Evolutionary conservation across 768 basidiomycete genomes (phyloP), one percentile per base, ranked within the genome.

Genomic region (Infundibulicybe gibba): DNA sequence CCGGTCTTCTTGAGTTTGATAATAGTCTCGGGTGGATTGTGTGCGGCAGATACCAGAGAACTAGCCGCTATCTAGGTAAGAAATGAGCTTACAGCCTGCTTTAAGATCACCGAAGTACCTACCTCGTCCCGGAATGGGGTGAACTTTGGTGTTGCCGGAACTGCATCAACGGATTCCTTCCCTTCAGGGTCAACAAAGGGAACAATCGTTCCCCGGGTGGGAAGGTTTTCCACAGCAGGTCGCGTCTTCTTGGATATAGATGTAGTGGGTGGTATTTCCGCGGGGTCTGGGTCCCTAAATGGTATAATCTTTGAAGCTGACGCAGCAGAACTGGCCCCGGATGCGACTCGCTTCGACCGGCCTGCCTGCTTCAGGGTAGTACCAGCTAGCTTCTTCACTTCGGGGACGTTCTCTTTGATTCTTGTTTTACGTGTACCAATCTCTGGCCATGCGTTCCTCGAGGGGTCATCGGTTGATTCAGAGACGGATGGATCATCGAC

Each of bases 111-210:
- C 33, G 54, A 25, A 44, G 44, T 11, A 57, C 73, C 65, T 54
- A 84, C 85, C 65, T 87, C 84, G 57, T 90, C 88, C 47, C 77
- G 74, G 65, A 85, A 90, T 12, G 87, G 87, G 39, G 74, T 79
- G 55, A 90, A 89, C 49, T 67, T 77, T 25, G 82, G 76, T 19
- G 77, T 79, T 16, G 72, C 63, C 37, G 78, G 72, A 15, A 53
- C 59, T 38, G 55, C 37, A 54, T 51, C 11, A 42, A 43, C 53
- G 45, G 50, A 45, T 41, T 49, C 53, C 37, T 51, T 52, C 48
- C 54, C 47, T 4, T 56, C 60, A 4, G 25, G 4, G 50, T 77
- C 78, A 46, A 65, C 63, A 51, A 74, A 74, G 11, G 72, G 69
- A 30, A 61, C 60, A 15, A 76, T 62, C 20, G 47, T 17, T 32